Conservation (phyloP, 306 rosid species). For the Cicer arietinum region DNA sequence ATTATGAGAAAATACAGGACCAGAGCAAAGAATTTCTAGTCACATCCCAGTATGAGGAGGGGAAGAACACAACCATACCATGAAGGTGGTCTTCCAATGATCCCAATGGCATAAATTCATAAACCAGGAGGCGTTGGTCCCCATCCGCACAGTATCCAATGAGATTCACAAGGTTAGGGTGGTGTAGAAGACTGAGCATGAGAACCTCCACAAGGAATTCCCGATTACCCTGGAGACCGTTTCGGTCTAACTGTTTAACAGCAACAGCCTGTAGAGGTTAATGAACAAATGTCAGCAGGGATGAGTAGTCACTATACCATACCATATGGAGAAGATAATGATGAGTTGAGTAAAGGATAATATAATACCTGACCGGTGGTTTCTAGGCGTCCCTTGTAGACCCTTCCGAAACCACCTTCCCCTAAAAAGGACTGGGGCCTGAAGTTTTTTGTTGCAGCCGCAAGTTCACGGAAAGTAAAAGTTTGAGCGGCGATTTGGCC, state of each 20-base stretch:
- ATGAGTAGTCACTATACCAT: too few relatives aligned
- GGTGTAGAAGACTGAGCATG: conserved; percentile 50
- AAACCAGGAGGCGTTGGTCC: conserved; percentile 48
- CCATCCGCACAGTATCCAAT: conserved; percentile 50
- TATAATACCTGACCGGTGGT: conserved; percentile 75
- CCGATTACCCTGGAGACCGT: conserved; percentile 93
- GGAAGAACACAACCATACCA: conserved; percentile 55
- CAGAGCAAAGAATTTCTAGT: conserved; percentile 22
- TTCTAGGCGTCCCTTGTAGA: conserved; percentile 85
- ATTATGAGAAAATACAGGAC: conserved; percentile 22
- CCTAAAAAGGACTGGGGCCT: conserved; percentile 83
- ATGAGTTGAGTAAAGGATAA: neutral
- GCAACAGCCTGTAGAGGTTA: conserved; percentile 72
- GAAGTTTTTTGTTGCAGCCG: conserved; percentile 77
- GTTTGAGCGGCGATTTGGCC: conserved; percentile 85
- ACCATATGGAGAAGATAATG: neutral
- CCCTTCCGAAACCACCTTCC: conserved; percentile 97
- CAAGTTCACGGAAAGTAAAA: conserved; percentile 89
- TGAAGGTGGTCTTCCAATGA: conserved; percentile 89
- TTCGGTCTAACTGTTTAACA: conserved; percentile 89
- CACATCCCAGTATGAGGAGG: conserved; percentile 24
- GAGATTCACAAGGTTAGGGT: conserved; percentile 47
- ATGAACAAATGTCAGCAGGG: conserved; percentile 25
- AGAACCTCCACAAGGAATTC: conserved; percentile 75
- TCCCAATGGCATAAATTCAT: conserved; percentile 47